Conservation (phyloP, 2,329 filamentous ascomycete species). For the Neonectria ditissima region DNA sequence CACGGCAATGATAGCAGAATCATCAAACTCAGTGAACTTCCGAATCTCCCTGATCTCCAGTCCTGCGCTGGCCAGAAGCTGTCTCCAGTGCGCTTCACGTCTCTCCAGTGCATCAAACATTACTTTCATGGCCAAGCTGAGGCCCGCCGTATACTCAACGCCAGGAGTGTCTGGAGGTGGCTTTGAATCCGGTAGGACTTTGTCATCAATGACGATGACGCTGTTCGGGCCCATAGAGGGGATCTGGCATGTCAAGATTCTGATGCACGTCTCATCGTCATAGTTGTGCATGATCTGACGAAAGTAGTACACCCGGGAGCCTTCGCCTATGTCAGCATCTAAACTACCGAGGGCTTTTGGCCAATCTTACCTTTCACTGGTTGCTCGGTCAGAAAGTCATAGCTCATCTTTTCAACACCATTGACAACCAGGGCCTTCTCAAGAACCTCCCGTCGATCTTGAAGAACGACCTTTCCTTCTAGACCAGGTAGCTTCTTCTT, state of each 20-base stretch:
- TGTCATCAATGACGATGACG: not conserved
- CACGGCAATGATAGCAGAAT: not conserved
- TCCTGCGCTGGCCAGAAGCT: not conserved
- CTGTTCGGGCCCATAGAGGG: not conserved
- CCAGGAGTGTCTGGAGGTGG: not conserved
- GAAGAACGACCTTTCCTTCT: not conserved
- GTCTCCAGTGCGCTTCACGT: not conserved
- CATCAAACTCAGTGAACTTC: not conserved
- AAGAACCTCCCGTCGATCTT: not conserved
- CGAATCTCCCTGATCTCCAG: not conserved
- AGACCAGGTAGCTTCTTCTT: not conserved
- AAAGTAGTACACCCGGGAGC: not conserved
- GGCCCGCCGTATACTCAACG: not conserved
- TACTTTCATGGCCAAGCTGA: not conserved
- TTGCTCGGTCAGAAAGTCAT: not conserved
- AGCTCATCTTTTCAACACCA: not conserved
- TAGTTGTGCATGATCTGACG: not conserved
- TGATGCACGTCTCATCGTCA: not conserved
- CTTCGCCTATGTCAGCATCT: not conserved
- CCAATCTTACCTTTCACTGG: not conserved
- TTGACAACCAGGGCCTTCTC: not conserved
- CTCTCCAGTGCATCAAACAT: not conserved
- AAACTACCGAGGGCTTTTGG: not conserved
- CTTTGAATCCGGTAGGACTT: not conserved
- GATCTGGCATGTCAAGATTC: not conserved